Evolutionary conservation across 768 basidiomycete species (phyloP).

Genomic region (Pleurotus tuber-regium): DNA sequence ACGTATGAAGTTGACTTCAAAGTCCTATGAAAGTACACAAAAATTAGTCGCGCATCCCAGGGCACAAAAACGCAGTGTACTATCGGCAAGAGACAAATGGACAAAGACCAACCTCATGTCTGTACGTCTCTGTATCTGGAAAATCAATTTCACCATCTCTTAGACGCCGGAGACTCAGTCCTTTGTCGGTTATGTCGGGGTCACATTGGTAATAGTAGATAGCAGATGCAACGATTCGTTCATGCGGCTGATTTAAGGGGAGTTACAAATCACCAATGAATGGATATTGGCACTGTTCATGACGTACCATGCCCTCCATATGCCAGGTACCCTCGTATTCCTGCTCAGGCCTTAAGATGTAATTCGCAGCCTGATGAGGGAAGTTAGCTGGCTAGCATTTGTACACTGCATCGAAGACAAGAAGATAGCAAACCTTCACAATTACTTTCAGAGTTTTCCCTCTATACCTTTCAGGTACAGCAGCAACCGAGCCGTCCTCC

Average conservation of each 20-base stretch:
- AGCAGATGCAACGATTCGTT: conserved; percentile 14
- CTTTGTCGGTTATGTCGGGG: conserved; percentile 9
- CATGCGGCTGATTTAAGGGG: conserved; percentile 12
- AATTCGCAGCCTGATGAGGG: conserved; percentile 15
- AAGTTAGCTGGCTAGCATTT: too few species aligned
- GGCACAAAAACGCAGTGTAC: not conserved
- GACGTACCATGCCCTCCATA: conserved; percentile 17
- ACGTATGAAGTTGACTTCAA: not conserved
- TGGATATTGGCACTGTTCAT: too few species aligned
- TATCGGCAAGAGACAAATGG: not conserved
- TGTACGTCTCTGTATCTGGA: not conserved
- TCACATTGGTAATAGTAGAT: conserved; percentile 18
- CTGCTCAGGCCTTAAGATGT: conserved; percentile 11
- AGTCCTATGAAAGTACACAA: not conserved
- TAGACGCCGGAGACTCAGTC: conserved; percentile 11
- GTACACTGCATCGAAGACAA: too few species aligned
- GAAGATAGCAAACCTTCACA: not conserved
- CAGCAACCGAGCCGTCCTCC: not conserved
- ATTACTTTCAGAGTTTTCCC: not conserved
- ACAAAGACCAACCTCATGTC: not conserved
- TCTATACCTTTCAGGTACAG: not conserved
- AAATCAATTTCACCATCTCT: conserved; percentile 4
- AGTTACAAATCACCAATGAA: not conserved
- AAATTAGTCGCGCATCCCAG: not conserved
- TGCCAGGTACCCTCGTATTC: conserved; percentile 19